Conservation (phyloP, 177 flowering plant genomes). For the Vitis hybrid region DNA sequence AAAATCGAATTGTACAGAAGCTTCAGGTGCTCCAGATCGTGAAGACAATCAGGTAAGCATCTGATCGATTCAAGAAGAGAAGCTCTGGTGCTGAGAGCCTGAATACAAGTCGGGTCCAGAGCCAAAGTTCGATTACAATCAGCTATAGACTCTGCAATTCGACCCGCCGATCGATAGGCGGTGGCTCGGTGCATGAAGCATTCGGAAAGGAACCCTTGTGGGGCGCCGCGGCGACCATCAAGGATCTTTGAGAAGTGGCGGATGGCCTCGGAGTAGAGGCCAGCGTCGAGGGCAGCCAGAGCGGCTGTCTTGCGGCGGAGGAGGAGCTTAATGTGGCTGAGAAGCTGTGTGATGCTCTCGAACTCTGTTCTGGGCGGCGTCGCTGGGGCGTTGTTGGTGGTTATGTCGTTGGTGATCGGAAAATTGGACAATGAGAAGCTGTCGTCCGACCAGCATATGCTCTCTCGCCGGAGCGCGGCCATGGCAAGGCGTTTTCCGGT, state of each 20-base stretch:
- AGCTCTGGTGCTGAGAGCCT: constrained; percentile 72
- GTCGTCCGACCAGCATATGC: constrained; percentile 79
- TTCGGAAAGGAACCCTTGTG: constrained; percentile 83
- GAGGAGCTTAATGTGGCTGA: constrained; percentile 81
- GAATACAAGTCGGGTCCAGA: constrained; percentile 68
- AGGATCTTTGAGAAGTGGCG: constrained; percentile 90
- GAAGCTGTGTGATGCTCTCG: constrained; percentile 58
- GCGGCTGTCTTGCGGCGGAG: constrained; percentile 87
- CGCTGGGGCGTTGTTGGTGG: constrained; percentile 16
- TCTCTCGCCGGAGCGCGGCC: constrained; percentile 79
- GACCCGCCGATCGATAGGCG: constrained; percentile 64
- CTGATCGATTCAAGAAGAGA: constrained; percentile 66
- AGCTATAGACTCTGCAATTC: constrained; percentile 82
- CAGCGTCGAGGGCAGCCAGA: constrained; percentile 87
- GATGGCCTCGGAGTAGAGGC: constrained; percentile 78
- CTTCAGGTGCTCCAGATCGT: constrained; percentile 88
- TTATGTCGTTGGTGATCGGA: constrained; percentile 15
- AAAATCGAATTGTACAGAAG: constrained; percentile 78
- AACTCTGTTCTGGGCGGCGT: constrained; percentile 42
- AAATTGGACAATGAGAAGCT: constrained; percentile 56
- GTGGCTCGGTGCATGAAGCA: constrained; percentile 80
- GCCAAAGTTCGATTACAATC: constrained; percentile 84
- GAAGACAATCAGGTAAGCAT: constrained; percentile 78
- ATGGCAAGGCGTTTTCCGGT: constrained; percentile 87
- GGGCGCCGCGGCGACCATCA: constrained; percentile 79